Conservation (phyloP, 257 asterid genomes). For the Coffea eugenioides region DNA sequence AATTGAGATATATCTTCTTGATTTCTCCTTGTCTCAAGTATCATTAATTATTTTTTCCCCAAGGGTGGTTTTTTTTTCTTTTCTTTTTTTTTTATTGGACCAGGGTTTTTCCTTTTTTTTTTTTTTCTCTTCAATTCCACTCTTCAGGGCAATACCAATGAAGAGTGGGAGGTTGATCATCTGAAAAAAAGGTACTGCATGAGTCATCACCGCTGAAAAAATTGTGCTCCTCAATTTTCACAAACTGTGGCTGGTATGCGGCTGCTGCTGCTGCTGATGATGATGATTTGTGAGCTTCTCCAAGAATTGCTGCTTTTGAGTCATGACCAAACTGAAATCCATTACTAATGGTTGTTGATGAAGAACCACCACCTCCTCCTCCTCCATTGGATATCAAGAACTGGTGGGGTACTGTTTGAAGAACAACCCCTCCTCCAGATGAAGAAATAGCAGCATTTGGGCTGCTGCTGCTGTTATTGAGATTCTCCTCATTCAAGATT, state of each 20-base stretch:
- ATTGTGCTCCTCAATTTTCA: constrained; percentile 80
- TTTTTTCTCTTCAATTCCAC: constrained; percentile 51
- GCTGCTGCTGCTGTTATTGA: constrained; percentile 34
- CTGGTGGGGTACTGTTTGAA: constrained; percentile 23
- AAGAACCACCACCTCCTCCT: neutral
- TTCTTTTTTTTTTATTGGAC: neutral
- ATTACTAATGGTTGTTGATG: constrained; percentile 8
- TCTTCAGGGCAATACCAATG: constrained; percentile 72
- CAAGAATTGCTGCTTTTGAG: constrained; percentile 36
- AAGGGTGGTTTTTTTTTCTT: neutral
- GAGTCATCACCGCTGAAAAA: constrained; percentile 71
- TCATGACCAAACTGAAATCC: constrained; percentile 29
- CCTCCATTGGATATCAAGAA: constrained; percentile 27
- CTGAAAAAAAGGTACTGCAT: constrained; percentile 67
- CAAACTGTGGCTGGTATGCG: constrained; percentile 46
- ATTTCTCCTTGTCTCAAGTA: neutral
- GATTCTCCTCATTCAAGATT: constrained; percentile 63
- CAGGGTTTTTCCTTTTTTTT: neutral
- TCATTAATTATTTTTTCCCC: neutral
- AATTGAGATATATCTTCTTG: neutral
- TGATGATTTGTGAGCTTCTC: constrained; percentile 39
- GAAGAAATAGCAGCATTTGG: constrained; percentile 56
- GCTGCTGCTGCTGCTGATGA: neutral
- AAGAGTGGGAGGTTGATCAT: constrained; percentile 83
- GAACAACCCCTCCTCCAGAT: constrained; percentile 27